Evolutionary conservation across 148 eudicot species (phyloP).

Genomic region (Rhododendron mucronatum): DNA sequence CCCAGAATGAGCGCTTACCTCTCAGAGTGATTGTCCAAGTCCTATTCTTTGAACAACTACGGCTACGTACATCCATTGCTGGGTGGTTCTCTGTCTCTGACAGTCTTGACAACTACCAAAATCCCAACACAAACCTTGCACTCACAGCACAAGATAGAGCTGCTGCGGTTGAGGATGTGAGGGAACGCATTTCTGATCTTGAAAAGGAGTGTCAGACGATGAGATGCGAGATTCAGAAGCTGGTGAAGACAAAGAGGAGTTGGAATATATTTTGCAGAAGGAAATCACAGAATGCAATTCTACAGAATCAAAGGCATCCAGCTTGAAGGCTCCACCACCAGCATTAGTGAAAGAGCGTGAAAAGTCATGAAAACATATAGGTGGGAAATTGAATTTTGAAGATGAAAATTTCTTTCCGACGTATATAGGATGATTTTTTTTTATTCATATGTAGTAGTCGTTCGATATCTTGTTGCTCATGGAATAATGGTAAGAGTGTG

Average conservation of each 20-base stretch:
- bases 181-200: slow-evolving; percentile 52
- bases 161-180: slow-evolving; percentile 35
- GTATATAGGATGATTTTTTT: too few species aligned
- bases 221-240: slow-evolving; percentile 52
- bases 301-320: slow-evolving; percentile 18
- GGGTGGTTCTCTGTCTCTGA: slow-evolving; percentile 69
- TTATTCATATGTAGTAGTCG: too few species aligned
- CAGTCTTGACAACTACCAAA: slow-evolving; percentile 42
- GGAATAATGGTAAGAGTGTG: background rate
- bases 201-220: slow-evolving; percentile 58
- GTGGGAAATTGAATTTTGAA: background rate
- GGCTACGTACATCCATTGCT: slow-evolving; percentile 61
- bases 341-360: background rate
- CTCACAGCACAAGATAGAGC: slow-evolving; percentile 23
- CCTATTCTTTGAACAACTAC: slow-evolving; percentile 65
- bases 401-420: background rate
- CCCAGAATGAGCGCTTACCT: slow-evolving; percentile 71
- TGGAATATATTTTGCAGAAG: slow-evolving; percentile 55
- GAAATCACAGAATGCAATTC: slow-evolving; percentile 20
- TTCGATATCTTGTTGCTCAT: background rate
- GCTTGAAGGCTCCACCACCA: slow-evolving; percentile 3
- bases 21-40: slow-evolving; percentile 73
- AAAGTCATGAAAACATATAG: background rate
- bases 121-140: slow-evolving; percentile 20
- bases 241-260: slow-evolving; percentile 44